Evolutionary conservation across 192 early-diverging fungal genomes (phyloP).

Genomic region (Chytriomyces hyalinus): DNA sequence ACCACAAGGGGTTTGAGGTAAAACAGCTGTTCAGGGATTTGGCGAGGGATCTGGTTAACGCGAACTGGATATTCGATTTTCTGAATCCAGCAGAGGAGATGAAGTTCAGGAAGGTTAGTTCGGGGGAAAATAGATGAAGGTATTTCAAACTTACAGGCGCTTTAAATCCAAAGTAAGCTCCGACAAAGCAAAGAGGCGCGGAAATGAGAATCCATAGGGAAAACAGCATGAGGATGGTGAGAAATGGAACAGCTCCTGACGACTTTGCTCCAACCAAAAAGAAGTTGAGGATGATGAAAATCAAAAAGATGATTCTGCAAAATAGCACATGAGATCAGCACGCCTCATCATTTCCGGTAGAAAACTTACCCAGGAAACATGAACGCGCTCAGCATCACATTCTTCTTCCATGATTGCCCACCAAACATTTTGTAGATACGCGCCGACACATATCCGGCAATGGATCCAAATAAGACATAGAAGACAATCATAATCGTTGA

Average conservation of each 20-base stretch:
- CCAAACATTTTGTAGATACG: slow-evolving; percentile 93
- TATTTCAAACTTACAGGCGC: slow-evolving; percentile 44
- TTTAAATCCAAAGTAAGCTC: slow-evolving; percentile 87
- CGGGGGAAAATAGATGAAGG: not conserved
- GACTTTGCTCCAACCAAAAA: slow-evolving; percentile 86
- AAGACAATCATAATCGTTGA: slow-evolving; percentile 91
- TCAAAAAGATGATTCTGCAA: slow-evolving; percentile 55
- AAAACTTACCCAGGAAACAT: slow-evolving; percentile 76
- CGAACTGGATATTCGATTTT: slow-evolving; percentile 84
- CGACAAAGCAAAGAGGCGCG: slow-evolving; percentile 79
- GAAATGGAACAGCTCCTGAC: slow-evolving; percentile 89
- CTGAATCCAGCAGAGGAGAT: slow-evolving; percentile 13
- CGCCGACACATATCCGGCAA: slow-evolving; percentile 90
- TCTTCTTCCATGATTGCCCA: slow-evolving; percentile 85
- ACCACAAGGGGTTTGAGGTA: slow-evolving; percentile 68
- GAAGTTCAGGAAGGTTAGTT: slow-evolving; percentile 18
- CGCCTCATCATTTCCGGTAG: not conserved
- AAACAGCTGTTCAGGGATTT: slow-evolving; percentile 77
- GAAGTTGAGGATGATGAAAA: slow-evolving; percentile 78
- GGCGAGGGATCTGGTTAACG: slow-evolving; percentile 90
- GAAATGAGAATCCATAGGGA: slow-evolving; percentile 82
- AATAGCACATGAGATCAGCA: not conserved
- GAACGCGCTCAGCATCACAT: slow-evolving; percentile 79
- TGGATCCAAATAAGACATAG: slow-evolving; percentile 84
- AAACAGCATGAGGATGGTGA: slow-evolving; percentile 79